Percentiles rank a stretch among this genome's conserved stretches.
Conservation (phyloP, 495 filamentous ascomycete genomes). For the Penicillium mononematosum region DNA sequence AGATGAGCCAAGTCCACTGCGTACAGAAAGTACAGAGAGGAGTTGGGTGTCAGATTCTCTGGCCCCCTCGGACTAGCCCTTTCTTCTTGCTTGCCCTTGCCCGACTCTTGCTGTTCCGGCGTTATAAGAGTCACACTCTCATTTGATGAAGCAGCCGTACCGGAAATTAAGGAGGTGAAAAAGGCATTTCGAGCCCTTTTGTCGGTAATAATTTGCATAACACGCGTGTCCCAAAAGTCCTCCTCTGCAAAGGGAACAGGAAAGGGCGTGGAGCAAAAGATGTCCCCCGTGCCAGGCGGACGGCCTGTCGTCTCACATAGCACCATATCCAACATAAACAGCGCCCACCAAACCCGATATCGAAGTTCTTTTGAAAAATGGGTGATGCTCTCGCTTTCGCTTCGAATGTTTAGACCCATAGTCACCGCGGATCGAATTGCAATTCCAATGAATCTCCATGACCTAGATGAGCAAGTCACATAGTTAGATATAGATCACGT, state of each 20-base stretch:
- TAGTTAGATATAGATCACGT: not conserved
- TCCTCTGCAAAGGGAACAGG: slow-evolving; percentile 54
- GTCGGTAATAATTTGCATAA: slow-evolving; percentile 33
- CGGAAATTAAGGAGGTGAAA: slow-evolving; percentile 18
- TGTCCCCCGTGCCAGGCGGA: slow-evolving; percentile 50
- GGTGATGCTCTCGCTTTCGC: slow-evolving; percentile 47
- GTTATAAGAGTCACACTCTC: not conserved
- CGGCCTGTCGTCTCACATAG: slow-evolving; percentile 62
- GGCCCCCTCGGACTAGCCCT: not conserved
- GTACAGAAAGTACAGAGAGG: slow-evolving; percentile 27
- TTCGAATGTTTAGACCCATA: slow-evolving; percentile 62
- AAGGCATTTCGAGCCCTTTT: slow-evolving; percentile 28
- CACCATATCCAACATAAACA: slow-evolving; percentile 58
- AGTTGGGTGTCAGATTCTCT: slow-evolving; percentile 18
- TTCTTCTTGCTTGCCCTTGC: slow-evolving; percentile 10
- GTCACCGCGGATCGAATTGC: slow-evolving; percentile 57
- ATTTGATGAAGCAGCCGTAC: slow-evolving; percentile 8
- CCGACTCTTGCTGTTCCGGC: not conserved
- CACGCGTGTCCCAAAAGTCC: slow-evolving; percentile 31
- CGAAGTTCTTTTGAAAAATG: slow-evolving; percentile 49
- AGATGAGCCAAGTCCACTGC: slow-evolving; percentile 27
- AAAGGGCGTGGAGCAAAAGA: slow-evolving; percentile 56
- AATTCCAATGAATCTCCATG: slow-evolving; percentile 58
- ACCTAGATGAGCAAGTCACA: slow-evolving; percentile 4
- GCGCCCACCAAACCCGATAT: slow-evolving; percentile 50